Base-by-base conservation (phyloP, 768 basidiomycete genomes). In the Galerina marginata region DNA sequence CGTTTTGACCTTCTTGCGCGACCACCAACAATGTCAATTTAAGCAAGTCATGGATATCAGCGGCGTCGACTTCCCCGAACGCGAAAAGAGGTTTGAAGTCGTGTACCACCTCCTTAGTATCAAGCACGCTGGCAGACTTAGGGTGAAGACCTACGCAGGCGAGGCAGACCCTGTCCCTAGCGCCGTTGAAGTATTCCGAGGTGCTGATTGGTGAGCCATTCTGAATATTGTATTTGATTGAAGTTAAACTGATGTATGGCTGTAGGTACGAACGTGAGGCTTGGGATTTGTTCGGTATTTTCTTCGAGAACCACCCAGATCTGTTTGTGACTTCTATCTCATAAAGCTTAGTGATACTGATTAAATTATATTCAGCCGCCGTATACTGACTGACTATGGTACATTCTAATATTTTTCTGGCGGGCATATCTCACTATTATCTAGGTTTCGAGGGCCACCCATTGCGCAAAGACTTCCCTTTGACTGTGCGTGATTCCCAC, bases 361-460 rank as follows among this genome's bases (percentile, higher is more conserved):
- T 59, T 51, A 71, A 59, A 33, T 33, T 69, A 60, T 12, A 36
- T 59, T 14, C 65, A 96, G 94, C 29, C 95, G 97, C 63, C 93
- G 97, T 55, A 95, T 99, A 75, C 81, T 99, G 69, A 99, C 97
- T 44, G 97, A 99, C 75, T 99, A 99, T 74, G 97, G 96, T 88
- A 74, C 26, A 71, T 60, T 16, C 39, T 42, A 37, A 4, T 50
- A 26, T 20, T 39, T 40, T 46, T 50, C 61, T 53, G 15, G 25
- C 20, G 60, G 12, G 16, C 50, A 37, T 53, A 44, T 59, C 55
- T 63, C 25, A 68, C 20, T 52, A 38, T 43, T 54, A 33, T 40
- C 15, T 63, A 93, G 92, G 93, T 57, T 97, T 98, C 69, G 96
- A 99, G 76, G 97, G 97, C 20, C 95, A 99, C 72, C 97, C 97